A percentile compares a stretch with the other conserved stretches of the same genome.
Evolutionary conservation across 2,329 filamentous ascomycete species (phyloP).

Genomic region (Ophiostoma ulmi): DNA sequence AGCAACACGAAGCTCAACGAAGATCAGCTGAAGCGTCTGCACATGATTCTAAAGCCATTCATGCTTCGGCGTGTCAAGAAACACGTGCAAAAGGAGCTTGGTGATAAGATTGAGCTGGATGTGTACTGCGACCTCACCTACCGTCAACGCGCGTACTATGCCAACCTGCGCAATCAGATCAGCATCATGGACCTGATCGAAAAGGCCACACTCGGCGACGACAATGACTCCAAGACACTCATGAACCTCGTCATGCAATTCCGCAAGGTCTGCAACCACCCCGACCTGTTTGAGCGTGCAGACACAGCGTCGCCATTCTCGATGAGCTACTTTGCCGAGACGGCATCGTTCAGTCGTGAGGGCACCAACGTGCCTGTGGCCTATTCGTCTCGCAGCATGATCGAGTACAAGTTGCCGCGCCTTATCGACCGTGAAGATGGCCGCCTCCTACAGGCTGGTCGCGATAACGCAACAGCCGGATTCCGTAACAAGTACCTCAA

Average conservation of each 20-base stretch:
- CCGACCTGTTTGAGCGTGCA: slow-evolving; percentile 90
- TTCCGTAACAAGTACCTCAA: slow-evolving; percentile 72
- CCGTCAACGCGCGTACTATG: slow-evolving; percentile 88
- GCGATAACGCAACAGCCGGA: slow-evolving; percentile 68
- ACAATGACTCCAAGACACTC: slow-evolving; percentile 87
- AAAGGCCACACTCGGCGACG: slow-evolving; percentile 89
- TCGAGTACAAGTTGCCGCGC: slow-evolving; percentile 77
- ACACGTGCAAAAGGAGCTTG: slow-evolving; percentile 96
- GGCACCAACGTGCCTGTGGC: slow-evolving; percentile 71
- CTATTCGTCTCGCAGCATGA: slow-evolving; percentile 81
- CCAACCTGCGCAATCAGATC: slow-evolving; percentile 90
- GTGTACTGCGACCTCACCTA: slow-evolving; percentile 97
- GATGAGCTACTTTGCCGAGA: slow-evolving; percentile 85
- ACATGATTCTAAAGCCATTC: slow-evolving; percentile 99
- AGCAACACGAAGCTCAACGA: slow-evolving; percentile 99
- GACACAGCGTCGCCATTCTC: slow-evolving; percentile 85
- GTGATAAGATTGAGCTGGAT: slow-evolving; percentile 96
- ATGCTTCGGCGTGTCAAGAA: slow-evolving; percentile 99
- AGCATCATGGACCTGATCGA: slow-evolving; percentile 98
- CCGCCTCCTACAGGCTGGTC: slow-evolving; percentile 66
- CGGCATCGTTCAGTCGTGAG: slow-evolving; percentile 89
- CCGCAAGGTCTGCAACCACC: slow-evolving; percentile 98
- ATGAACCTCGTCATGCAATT: slow-evolving; percentile 99
- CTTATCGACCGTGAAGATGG: slow-evolving; percentile 79
- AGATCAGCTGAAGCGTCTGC: slow-evolving; percentile 89